These are phyloP conservation scores for Sporothrix brunneoviolacea DNA, from an alignment of 2,329 filamentous ascomycete species.

Conservation along the genomic window DNA sequence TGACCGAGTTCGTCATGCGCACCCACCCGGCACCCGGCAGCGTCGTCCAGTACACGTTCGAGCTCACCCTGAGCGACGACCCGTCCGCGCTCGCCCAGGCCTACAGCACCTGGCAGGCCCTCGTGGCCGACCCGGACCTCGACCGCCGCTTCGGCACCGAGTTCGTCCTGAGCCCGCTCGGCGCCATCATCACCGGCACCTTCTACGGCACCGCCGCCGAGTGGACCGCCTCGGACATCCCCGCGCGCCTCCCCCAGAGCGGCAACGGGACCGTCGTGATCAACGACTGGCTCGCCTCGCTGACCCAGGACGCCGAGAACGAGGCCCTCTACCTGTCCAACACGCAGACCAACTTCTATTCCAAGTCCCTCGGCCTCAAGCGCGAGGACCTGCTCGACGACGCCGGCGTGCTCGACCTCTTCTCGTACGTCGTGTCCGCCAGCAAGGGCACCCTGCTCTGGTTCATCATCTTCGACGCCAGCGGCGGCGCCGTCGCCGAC, in stretches of 20 bases:
- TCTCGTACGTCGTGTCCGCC: constrained; percentile 45
- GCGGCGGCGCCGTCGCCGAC: constrained; percentile 54
- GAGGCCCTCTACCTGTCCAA: constrained; percentile 41
- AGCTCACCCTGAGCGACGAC: constrained; percentile 42
- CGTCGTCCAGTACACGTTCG: constrained; percentile 54
- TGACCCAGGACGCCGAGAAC: constrained; percentile 46
- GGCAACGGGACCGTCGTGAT: constrained; percentile 38
- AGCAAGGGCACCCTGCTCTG: constrained; percentile 48
- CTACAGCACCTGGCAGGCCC: constrained; percentile 52
- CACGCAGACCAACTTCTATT: constrained; percentile 45
- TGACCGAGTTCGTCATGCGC: constrained; percentile 50
- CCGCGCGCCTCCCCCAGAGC: constrained; percentile 37
- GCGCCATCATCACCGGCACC: constrained; percentile 50
- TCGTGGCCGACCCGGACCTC: constrained; percentile 47
- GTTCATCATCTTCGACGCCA: constrained; percentile 57
- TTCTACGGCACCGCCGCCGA: constrained; percentile 55
- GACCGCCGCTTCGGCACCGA: constrained; percentile 53
- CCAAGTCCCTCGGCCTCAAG: constrained; percentile 51
- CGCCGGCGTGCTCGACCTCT: constrained; percentile 40
- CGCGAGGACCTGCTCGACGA: constrained; percentile 39
- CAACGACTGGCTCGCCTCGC: constrained; percentile 56
- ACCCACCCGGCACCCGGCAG: constrained; percentile 49
- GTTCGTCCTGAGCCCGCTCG: constrained; percentile 47
- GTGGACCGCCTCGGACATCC: constrained; percentile 45
- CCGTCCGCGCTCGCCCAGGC: constrained; percentile 40